Evolutionary conservation across 1,284 basidiomycete genomes (phyloP), one percentile per base, ranked within the genome.

Genomic region (Mycena citricolor): DNA sequence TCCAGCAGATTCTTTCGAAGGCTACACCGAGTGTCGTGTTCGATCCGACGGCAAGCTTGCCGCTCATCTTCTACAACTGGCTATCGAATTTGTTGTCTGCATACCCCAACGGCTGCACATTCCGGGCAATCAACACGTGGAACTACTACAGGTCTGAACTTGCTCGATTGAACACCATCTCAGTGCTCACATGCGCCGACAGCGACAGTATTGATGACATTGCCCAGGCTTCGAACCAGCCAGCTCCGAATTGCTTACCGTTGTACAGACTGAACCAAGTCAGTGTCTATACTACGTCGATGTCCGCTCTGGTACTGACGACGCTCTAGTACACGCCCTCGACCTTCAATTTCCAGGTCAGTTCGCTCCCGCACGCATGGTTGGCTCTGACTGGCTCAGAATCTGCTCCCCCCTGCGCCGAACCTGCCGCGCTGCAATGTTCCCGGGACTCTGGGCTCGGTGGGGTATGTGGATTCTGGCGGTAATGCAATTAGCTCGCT

Each of bases 401-500:
- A 14, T 14, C 33, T 43, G 3, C n/a, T 43, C 10, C 41, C 41
- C 4, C 16, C 41, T 4, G 24, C 16, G 19, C 41, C 41, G 13
- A n/a, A 16, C n/a, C 14, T 29, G 19, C 41, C 41, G 10, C 33
- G 23, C n/a, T 43, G 41, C 33, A 43, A 43, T 22, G 33, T 43
- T 7, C 41, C 41, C 14, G 41, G 41, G 4, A 36, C 41, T 2
- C 8, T 2, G 14, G 41, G 41, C 2, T n/a, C 20, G 14, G 8
- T 41, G n/a, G n/a, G n/a, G n/a, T n/a, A n/a, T n/a, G n/a, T n/a
- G n/a, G n/a, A n/a, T n/a, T n/a, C n/a, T n/a, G n/a, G n/a, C n/a
- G n/a, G n/a, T n/a, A n/a, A n/a, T n/a, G n/a, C n/a, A n/a, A n/a
- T n/a, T n/a, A n/a, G n/a, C n/a, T n/a, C n/a, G n/a, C n/a, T n/a